Evolutionary conservation across 2,329 filamentous ascomycete species (phyloP).

Genomic region (Botrytis deweyae): DNA sequence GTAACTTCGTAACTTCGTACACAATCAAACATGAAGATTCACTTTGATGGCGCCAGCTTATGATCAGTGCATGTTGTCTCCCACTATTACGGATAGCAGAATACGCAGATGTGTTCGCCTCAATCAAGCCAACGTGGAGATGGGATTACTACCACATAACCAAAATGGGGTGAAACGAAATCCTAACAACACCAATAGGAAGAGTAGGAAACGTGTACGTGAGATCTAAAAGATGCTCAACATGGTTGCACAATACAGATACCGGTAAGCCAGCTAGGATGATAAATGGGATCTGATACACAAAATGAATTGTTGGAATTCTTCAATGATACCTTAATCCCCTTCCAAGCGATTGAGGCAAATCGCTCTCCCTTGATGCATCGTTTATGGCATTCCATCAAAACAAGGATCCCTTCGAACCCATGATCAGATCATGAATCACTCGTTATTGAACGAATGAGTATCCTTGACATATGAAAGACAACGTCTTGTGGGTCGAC

Average conservation of each 20-base stretch:
- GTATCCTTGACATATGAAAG: background rate
- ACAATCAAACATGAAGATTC: background rate
- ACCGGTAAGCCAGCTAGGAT: background rate
- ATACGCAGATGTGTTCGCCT: background rate
- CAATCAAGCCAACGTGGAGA: background rate
- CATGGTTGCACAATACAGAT: background rate
- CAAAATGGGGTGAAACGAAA: constrained; percentile 14
- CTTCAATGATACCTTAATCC: background rate
- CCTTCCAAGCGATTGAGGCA: background rate
- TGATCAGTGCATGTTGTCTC: constrained; percentile 9
- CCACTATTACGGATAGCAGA: background rate
- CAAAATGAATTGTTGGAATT: background rate
- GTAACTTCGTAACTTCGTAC: background rate
- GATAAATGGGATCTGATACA: constrained; percentile 6
- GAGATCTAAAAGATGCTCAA: background rate
- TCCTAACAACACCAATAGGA: background rate
- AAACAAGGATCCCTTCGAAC: constrained; percentile 14
- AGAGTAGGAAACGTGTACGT: background rate
- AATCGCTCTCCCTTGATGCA: constrained; percentile 10
- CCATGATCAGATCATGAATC: constrained; percentile 15
- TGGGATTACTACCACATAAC: background rate
- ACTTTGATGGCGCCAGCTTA: constrained; percentile 8
- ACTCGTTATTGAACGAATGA: constrained; percentile 21
- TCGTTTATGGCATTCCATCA: background rate
- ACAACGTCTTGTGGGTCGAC: background rate